Evolutionary conservation across 2,329 filamentous ascomycete genomes (phyloP), one percentile per base, ranked within the genome.

Genomic region (Ploettnerulaceae sp.): DNA sequence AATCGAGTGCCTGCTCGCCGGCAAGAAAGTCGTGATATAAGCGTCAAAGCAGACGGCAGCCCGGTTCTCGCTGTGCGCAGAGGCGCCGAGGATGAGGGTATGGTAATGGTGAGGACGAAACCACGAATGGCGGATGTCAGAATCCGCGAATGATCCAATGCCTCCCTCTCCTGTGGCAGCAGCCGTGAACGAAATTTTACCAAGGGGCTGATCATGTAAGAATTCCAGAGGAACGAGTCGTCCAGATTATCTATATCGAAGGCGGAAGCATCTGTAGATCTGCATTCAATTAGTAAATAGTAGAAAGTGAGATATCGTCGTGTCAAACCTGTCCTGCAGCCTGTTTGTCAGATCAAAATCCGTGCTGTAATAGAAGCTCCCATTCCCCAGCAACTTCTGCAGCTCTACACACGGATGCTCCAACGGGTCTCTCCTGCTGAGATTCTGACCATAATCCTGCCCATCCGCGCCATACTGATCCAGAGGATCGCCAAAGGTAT

Each of bases 291-390:
- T 32, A 54, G 51, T 18, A 43, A 15, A 22, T 12, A n/a, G 5
- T 7, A 22, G 31, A 29, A 15, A 12, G 40, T 28, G 44, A 46
- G 8, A 46, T 25, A 15, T 32, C 15, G 18, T 22, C 15, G 26
- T 12, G 43, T 42, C 66, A 59, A 64, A 89, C 78, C 91, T 82
- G 62, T 96, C 86, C 67, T 98, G 93, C 53, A 97, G 70, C 57
- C 93, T 79, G 66, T 95, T 90, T 3, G 93, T 98, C 38, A 98
- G 73, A 64, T 98, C 91, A 65, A 98, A 98, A 66, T 97, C 89
- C n/a, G 89, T 88, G 64, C 89, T 96, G 70, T 96, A 98, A 66
- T 97, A 98, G 64, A 98, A 98, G 22, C 86, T 95, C 20, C 91
- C 90, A 65, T 94, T 90, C 62, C 88, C 85, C 46, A 98, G 72